A percentile compares a stretch with the other conserved stretches of the same genome.
phyloP scores from a whole-genome alignment of 2,329 filamentous ascomycete genomes.

The Colletotrichum viniferum region DNA sequence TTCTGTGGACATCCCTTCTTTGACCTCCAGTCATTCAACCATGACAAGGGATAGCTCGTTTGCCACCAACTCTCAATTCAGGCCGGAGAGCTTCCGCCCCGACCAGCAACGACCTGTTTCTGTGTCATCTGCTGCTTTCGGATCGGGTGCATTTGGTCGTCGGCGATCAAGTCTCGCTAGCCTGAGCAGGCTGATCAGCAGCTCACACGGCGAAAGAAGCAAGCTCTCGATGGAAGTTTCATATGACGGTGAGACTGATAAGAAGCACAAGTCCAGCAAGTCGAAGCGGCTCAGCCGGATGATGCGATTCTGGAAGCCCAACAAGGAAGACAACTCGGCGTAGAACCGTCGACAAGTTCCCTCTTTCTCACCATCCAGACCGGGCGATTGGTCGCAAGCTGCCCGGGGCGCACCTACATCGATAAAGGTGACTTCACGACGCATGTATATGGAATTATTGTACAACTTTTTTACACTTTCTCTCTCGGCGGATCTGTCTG shows the following conservation, averaged over 20 bases:
- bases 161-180: slow-evolving; percentile 79
- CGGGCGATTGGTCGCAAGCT: not conserved
- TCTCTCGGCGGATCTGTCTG: not conserved
- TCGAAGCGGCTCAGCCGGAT: slow-evolving; percentile 74
- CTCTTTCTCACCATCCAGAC: not conserved
- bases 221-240: slow-evolving; percentile 74
- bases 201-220: slow-evolving; percentile 75
- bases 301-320: slow-evolving; percentile 80
- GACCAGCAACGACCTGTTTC: slow-evolving; percentile 64
- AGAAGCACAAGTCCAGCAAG: slow-evolving; percentile 65
- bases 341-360: slow-evolving; percentile 11
- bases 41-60: slow-evolving; percentile 72
- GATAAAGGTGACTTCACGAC: slow-evolving; percentile 27
- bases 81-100: slow-evolving; percentile 47
- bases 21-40: slow-evolving; percentile 77
- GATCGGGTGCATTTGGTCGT: slow-evolving; percentile 51
- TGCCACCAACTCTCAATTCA: slow-evolving; percentile 47
- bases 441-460: slow-evolving; percentile 42
- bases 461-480: slow-evolving; percentile 34
- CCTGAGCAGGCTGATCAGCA: slow-evolving; percentile 76
- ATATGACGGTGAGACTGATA: slow-evolving; percentile 59
- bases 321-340: slow-evolving; percentile 40
- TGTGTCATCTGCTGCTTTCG: slow-evolving; percentile 61
- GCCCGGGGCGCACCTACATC: not conserved
- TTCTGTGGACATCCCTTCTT: slow-evolving; percentile 75